Evolutionary conservation across 345 rosid genomes (phyloP).

Genomic region (Salix viminalis): DNA sequence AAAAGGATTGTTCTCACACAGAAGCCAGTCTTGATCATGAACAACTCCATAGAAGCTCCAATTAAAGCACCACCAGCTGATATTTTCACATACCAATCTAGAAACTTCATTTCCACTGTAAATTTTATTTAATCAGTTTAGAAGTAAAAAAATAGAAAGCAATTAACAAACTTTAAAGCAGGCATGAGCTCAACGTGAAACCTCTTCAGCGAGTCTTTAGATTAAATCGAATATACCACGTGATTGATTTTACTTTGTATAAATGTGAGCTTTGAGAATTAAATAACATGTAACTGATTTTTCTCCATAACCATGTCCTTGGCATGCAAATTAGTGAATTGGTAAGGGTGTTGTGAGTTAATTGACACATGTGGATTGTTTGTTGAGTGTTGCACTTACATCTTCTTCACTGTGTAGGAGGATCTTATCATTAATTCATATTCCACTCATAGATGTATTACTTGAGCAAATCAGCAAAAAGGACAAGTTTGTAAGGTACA

Average conservation of each 20-base stretch:
- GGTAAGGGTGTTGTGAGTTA: too few species aligned
- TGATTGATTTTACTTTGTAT: background rate
- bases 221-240: background rate
- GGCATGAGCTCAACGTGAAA: background rate
- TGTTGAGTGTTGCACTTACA: too few species aligned
- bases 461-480: too few species aligned
- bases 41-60: constrained; percentile 87
- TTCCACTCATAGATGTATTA: too few species aligned
- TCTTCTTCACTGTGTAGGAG: too few species aligned
- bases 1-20: constrained; percentile 56
- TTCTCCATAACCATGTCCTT: background rate
- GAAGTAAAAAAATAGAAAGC: background rate
- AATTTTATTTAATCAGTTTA: background rate
- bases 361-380: too few species aligned
- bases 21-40: constrained; percentile 95
- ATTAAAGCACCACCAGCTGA: constrained; percentile 62
- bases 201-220: background rate
- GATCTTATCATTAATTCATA: too few species aligned
- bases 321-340: too few species aligned
- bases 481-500: too few species aligned
- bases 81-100: constrained; percentile 85
- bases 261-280: background rate
- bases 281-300: background rate
- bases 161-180: background rate
- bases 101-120: constrained; percentile 39